phyloP scores from a whole-genome alignment of 2,329 filamentous ascomycete species.

The Sarocladium brachiariae region DNA sequence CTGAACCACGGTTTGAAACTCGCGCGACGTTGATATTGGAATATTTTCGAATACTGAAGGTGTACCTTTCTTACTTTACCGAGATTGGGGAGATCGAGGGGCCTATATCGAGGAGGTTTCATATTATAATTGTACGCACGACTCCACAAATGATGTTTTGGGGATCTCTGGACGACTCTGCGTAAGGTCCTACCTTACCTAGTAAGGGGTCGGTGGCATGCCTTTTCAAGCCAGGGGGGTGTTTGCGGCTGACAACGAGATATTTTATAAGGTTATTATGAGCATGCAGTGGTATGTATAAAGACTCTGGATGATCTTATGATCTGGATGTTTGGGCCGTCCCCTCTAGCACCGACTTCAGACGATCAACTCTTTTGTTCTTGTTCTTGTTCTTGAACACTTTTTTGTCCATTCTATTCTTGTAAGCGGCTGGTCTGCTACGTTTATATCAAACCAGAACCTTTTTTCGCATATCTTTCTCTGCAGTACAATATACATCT shows the following conservation, averaged over 20 bases:
- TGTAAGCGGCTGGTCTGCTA: constrained; percentile 2
- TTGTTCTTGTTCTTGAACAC: background rate
- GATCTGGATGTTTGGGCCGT: background rate
- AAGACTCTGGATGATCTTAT: background rate
- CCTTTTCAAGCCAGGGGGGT: no score
- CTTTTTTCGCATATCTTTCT: background rate
- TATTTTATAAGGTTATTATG: no score
- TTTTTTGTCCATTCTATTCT: background rate
- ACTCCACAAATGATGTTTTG: no score
- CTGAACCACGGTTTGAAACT: constrained; percentile 7
- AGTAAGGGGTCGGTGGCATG: no score
- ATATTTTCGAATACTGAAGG: no score
- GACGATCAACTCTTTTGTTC: constrained; percentile 1
- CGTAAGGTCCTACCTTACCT: no score
- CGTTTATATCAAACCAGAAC: background rate
- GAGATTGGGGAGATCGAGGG: no score
- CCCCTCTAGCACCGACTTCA: background rate
- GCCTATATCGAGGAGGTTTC: no score
- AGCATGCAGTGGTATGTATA: constrained; percentile 3
- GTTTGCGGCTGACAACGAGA: background rate
- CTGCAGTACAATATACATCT: background rate
- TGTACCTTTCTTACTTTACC: no score
- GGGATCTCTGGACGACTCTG: no score
- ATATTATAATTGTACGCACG: no score
- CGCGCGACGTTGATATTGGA: no score